Conservation (phyloP, 192 early-diverging fungal genomes). For the Coemansia sp. region DNA sequence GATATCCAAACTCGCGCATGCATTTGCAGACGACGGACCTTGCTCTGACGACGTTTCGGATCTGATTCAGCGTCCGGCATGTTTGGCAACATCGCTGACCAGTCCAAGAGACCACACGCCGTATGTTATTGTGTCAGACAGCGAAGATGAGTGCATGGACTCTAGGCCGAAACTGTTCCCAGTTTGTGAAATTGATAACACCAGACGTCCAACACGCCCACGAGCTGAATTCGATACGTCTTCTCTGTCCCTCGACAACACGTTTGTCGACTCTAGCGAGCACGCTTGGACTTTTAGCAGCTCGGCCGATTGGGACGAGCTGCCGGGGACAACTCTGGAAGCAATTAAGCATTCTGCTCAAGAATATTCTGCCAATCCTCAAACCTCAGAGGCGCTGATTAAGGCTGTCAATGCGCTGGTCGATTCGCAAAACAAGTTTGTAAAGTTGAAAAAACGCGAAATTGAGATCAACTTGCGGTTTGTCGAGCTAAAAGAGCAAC, state of each 20-base stretch:
- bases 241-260: background rate
- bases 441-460: background rate
- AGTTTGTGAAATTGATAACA: too few species aligned
- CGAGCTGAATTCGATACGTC: background rate
- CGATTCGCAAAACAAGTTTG: background rate
- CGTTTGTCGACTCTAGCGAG: slow-evolving; percentile 5
- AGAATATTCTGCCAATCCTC: background rate
- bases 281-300: background rate
- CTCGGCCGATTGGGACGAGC: background rate
- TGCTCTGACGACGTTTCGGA: background rate
- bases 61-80: too few species aligned
- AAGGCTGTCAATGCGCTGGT: background rate
- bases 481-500: background rate
- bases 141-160: background rate
- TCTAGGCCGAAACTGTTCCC: background rate
- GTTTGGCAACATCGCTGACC: too few species aligned
- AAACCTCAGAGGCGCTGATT: background rate
- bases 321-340: background rate
- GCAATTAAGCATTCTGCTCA: background rate
- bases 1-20: background rate
- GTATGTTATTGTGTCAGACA: background rate
- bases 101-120: background rate
- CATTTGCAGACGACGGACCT: background rate
- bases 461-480: background rate
- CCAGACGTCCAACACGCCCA: too few species aligned